Percentiles rank a stretch among this genome's conserved stretches.
Evolutionary conservation across 225 moss, liverwort and hornwort species (phyloP).

Genomic region (Straminergon stramineum): DNA sequence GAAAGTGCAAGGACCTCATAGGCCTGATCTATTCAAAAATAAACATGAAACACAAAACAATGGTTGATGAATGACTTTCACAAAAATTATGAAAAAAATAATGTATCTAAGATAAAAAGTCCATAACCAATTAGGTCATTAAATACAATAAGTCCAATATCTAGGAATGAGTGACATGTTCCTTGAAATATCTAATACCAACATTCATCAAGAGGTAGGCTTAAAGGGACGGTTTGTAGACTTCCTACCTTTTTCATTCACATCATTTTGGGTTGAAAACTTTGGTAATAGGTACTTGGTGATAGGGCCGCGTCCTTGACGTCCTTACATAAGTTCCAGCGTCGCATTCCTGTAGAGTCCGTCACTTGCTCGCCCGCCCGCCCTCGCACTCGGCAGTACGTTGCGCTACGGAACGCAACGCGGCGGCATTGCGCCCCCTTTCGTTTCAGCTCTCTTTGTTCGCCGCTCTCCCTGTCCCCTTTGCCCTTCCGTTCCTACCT

Average conservation of each 20-base stretch:
- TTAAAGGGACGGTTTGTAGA: not conserved
- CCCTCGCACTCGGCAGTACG: not conserved
- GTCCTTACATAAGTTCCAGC: not conserved
- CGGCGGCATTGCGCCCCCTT: not conserved
- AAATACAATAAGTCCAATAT: not conserved
- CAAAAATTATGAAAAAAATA: not conserved
- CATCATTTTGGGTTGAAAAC: not conserved
- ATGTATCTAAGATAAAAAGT: not conserved
- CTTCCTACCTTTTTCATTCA: not conserved
- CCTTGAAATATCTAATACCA: not conserved
- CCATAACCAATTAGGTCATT: not conserved
- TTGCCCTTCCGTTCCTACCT: too few species aligned
- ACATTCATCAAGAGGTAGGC: not conserved
- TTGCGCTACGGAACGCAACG: not conserved
- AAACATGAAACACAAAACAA: not conserved
- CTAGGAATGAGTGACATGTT: not conserved
- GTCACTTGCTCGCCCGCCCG: not conserved
- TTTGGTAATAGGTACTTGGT: not conserved
- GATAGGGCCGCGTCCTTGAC: not conserved
- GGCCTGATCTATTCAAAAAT: not conserved
- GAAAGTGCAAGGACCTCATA: not conserved
- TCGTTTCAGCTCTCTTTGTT: not conserved
- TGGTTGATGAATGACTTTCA: not conserved
- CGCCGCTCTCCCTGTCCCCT: too few species aligned
- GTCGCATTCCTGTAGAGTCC: not conserved